Evolutionary conservation across 192 early-diverging fungal species (phyloP).

Genomic region (Coemansia erecta): DNA sequence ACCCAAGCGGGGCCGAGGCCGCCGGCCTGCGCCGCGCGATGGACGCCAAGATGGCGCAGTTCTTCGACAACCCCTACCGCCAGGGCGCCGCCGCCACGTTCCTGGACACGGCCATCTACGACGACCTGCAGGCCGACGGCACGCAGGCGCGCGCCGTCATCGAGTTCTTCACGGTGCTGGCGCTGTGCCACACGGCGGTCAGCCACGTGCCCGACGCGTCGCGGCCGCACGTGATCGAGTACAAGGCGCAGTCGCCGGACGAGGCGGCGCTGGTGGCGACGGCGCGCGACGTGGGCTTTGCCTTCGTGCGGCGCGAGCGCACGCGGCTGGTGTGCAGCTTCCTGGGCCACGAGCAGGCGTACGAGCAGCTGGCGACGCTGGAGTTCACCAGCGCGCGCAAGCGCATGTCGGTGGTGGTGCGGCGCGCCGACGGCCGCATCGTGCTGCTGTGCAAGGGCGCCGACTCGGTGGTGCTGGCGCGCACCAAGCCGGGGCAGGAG

Average conservation of each 20-base stretch:
- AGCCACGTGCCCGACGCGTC: slow-evolving; percentile 57
- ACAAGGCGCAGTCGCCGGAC: slow-evolving; percentile 93
- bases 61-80: slow-evolving; percentile 64
- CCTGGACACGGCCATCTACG: slow-evolving; percentile 63
- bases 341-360: slow-evolving; percentile 67
- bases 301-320: slow-evolving; percentile 72
- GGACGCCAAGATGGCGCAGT: slow-evolving; percentile 56
- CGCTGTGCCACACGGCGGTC: slow-evolving; percentile 89
- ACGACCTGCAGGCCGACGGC: slow-evolving; percentile 57
- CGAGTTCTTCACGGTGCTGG: slow-evolving; percentile 81
- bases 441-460: slow-evolving; percentile 92
- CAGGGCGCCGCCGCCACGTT: slow-evolving; percentile 66
- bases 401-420: slow-evolving; percentile 91
- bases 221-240: slow-evolving; percentile 61
- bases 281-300: slow-evolving; percentile 80
- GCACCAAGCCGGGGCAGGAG: slow-evolving; percentile 73
- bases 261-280: slow-evolving; percentile 90
- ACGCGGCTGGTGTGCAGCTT: slow-evolving; percentile 69
- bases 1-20: slow-evolving; percentile 5
- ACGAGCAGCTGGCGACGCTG: slow-evolving; percentile 66
- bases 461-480: slow-evolving; percentile 88
- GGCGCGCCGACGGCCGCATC: slow-evolving; percentile 68
- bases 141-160: slow-evolving; percentile 62
- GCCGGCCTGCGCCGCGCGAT: slow-evolving; percentile 47
- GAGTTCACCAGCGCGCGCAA: slow-evolving; percentile 97